Conservation (phyloP, 2,329 filamentous ascomycete genomes). For the Fusarium scirpi region DNA sequence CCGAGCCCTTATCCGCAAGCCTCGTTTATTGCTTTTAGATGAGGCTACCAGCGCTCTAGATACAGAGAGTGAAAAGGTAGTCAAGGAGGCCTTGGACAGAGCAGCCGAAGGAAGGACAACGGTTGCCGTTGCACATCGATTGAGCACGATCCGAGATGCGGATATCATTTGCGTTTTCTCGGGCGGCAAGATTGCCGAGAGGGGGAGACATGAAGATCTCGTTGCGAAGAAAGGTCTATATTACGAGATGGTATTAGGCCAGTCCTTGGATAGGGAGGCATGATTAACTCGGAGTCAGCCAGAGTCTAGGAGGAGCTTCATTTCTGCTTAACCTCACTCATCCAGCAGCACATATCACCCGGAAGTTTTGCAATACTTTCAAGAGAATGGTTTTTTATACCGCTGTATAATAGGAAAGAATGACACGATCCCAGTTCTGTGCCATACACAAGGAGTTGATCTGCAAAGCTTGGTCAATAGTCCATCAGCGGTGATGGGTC, state of each 20-base stretch:
- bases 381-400: not conserved
- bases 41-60: constrained; percentile 77
- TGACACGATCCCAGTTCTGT: not conserved
- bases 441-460: not conserved
- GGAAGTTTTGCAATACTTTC: not conserved
- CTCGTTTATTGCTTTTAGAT: constrained; percentile 75
- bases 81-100: constrained; percentile 71
- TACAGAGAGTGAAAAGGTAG: constrained; percentile 72
- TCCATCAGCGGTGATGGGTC: not conserved
- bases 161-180: constrained; percentile 72
- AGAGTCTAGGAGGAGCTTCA: not conserved
- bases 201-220: constrained; percentile 71
- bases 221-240: constrained; percentile 62
- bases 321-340: not conserved
- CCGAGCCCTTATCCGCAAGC: constrained; percentile 74
- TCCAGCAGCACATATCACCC: not conserved
- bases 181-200: constrained; percentile 62
- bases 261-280: constrained; percentile 55
- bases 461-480: not conserved
- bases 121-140: constrained; percentile 73
- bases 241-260: constrained; percentile 64
- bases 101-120: constrained; percentile 61
- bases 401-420: not conserved
- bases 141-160: constrained; percentile 67
- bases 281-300: not conserved